Evolutionary conservation across 345 rosid species (phyloP).

Genomic region (Populus simonii): DNA sequence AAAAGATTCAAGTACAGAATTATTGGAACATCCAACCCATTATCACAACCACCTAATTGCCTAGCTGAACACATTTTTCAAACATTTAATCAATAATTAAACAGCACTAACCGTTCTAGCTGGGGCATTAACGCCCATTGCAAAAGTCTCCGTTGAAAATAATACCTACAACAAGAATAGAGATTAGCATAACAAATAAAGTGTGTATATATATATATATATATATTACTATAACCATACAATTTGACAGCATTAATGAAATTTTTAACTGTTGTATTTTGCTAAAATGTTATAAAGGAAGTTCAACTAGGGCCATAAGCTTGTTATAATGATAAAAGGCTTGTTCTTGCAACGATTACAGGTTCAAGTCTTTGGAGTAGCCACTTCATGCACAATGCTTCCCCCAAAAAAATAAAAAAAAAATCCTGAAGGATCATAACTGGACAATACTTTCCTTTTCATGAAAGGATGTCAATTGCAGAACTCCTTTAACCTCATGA

Average conservation of each 20-base stretch:
- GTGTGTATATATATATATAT: background rate
- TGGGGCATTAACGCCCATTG: slow-evolving; percentile 99
- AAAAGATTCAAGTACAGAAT: too few relatives aligned
- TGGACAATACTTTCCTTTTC: background rate
- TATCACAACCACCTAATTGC: too few relatives aligned
- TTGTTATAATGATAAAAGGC: too few relatives aligned
- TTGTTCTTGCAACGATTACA: too few relatives aligned
- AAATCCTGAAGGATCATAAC: background rate
- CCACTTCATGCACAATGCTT: background rate
- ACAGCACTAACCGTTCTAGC: slow-evolving; percentile 82
- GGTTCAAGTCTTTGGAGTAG: too few relatives aligned
- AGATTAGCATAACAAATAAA: slow-evolving; percentile 11
- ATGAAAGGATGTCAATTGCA: background rate
- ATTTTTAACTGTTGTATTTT: slow-evolving; percentile 4
- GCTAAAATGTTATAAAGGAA: background rate
- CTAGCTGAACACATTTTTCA: background rate
- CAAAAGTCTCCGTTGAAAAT: slow-evolving; percentile 98
- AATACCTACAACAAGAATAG: slow-evolving; percentile 56
- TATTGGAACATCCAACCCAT: too few relatives aligned
- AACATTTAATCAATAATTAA: background rate
- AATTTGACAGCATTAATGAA: background rate
- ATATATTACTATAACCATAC: background rate
- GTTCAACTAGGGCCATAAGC: background rate
- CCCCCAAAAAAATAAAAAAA: too few relatives aligned
- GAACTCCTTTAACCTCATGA: background rate